phyloP scores from a whole-genome alignment of 495 filamentous ascomycete species.

The Hypoxylon rickii region DNA sequence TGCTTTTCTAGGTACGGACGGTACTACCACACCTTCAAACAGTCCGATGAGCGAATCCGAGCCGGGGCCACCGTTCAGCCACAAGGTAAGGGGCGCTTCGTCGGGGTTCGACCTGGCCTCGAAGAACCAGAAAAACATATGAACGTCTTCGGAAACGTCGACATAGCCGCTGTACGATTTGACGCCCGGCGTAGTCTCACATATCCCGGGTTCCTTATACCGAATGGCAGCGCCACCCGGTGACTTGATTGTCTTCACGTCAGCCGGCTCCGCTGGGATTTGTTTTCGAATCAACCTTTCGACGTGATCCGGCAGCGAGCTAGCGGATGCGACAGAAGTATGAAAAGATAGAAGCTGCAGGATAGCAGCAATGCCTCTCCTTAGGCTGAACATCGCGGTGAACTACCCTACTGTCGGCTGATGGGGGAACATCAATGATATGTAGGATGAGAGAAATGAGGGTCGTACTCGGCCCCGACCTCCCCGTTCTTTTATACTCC shows the following conservation, averaged over 20 bases:
- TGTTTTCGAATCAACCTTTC: conserved; percentile 46
- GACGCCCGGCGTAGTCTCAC: conserved; percentile 40
- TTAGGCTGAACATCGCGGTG: no score
- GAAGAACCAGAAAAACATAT: conserved; percentile 76
- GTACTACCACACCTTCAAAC: conserved; percentile 54
- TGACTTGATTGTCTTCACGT: conserved; percentile 61
- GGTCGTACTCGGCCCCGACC: no score
- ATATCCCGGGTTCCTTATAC: conserved; percentile 57
- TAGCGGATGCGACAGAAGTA: conserved; percentile 39
- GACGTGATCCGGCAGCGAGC: conserved; percentile 32
- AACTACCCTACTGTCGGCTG: no score
- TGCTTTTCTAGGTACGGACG: no score
- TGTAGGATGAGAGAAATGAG: no score
- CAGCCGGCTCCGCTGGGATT: conserved; percentile 50
- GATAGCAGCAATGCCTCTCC: no score
- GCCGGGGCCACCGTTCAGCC: conserved; percentile 65
- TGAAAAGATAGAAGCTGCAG: no score
- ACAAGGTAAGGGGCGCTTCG: conserved; percentile 61
- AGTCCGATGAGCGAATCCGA: conserved; percentile 64
- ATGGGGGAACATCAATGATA: no score
- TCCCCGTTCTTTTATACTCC: no score
- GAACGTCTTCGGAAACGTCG: conserved; percentile 56
- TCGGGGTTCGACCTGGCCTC: conserved; percentile 61
- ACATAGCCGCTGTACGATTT: conserved; percentile 48
- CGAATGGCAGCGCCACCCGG: conserved; percentile 58